Conservation (phyloP, 345 rosid species). For the Eucalyptus coolabah region DNA sequence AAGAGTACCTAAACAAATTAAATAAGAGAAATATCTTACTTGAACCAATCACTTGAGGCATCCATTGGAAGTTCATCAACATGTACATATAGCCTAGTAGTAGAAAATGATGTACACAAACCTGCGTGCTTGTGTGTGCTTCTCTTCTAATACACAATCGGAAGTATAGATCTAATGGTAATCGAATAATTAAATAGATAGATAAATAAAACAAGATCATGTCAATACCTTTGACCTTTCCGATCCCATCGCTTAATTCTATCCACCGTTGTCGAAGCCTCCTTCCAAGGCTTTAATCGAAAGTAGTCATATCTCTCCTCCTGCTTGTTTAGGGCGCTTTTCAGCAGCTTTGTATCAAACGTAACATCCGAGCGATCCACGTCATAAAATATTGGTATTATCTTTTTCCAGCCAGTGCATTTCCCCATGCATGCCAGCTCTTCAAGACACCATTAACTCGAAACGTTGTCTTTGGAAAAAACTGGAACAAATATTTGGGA, state of each 20-base stretch:
- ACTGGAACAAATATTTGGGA: not conserved
- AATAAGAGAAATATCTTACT: no score
- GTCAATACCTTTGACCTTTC: no score
- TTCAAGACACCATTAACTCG: not conserved
- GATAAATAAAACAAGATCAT: not conserved
- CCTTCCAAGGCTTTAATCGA: no score
- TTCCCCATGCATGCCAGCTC: not conserved
- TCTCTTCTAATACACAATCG: not conserved
- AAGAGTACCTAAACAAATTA: no score
- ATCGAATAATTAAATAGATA: not conserved
- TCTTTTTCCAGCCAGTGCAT: not conserved
- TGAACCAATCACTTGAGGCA: no score
- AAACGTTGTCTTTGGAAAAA: not conserved
- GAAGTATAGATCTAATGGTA: not conserved
- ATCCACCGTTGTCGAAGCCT: no score
- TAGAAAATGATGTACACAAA: not conserved
- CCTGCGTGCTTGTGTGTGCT: not conserved
- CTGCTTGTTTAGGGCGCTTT: not conserved
- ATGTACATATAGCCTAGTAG: not conserved
- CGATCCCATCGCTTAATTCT: no score
- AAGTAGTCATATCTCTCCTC: not conserved
- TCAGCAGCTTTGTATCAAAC: not conserved
- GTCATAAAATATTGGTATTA: not conserved
- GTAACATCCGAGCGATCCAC: not conserved
- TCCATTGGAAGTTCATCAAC: not conserved